phyloP scores from a whole-genome alignment of 2,329 filamentous ascomycete species.

The Blastomyces parvus region DNA sequence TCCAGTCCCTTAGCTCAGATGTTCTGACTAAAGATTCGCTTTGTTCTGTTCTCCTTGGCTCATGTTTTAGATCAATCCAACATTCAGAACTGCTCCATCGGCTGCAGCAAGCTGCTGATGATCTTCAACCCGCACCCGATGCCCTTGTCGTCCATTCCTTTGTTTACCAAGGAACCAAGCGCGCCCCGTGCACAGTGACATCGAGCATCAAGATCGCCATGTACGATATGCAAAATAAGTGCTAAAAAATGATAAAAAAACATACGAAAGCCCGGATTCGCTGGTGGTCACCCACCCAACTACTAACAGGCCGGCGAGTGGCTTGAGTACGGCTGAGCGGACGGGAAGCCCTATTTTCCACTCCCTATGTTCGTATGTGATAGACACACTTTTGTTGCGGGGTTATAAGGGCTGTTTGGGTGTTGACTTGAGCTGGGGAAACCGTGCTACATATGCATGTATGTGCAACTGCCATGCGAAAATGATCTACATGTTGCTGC shows the following conservation, averaged over 20 bases:
- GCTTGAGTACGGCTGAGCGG: constrained; percentile 39
- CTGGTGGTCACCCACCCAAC: background rate
- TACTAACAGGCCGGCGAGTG: constrained; percentile 35
- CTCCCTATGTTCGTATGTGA: constrained; percentile 36
- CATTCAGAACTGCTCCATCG: background rate
- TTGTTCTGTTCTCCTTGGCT: background rate
- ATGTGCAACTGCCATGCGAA: too few relatives aligned
- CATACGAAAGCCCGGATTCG: constrained; percentile 27
- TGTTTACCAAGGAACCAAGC: background rate
- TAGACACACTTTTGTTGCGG: background rate
- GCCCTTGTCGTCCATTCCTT: background rate
- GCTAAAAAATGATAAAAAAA: constrained; percentile 18
- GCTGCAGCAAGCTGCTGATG: background rate
- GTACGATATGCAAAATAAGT: too few relatives aligned
- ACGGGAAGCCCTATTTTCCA: constrained; percentile 38
- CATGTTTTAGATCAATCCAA: too few relatives aligned
- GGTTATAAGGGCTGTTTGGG: too few relatives aligned
- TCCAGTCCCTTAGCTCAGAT: background rate
- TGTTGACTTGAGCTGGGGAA: background rate
- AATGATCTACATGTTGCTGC: too few relatives aligned
- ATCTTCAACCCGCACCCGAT: background rate
- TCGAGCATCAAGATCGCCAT: background rate
- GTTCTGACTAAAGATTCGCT: background rate
- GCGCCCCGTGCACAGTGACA: background rate
- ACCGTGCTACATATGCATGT: too few relatives aligned